Base-by-base conservation (phyloP, 306 rosid genomes). In the Styphnolobium japonicum region DNA sequence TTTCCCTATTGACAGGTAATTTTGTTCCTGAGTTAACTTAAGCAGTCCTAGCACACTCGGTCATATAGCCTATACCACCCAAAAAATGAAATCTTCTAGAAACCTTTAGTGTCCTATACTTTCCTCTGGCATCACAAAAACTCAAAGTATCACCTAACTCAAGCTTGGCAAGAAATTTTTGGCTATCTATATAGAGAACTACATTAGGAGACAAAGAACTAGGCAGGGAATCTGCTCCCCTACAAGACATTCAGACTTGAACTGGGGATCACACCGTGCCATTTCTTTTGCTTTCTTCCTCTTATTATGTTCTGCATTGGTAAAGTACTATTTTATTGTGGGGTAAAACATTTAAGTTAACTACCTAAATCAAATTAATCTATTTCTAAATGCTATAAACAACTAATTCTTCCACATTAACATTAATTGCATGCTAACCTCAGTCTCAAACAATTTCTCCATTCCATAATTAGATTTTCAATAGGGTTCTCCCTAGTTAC, bases 31-130 rank as follows among this genome's bases (percentile, higher is more conserved):
- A 63, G 23, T 36, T 10, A 36, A 63, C 48, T 34, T 63, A 63
- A 63, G 48, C 69, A 63, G 69, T 34, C 69, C 46, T 63, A 33
- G 23, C 15, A 63, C 69, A 63, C 69, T 63, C 69, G n/a, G 69
- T 16, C 69, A 63, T 3, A 63, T 34, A 63, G 22, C 69, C 46
- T 34, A 48, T 63, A 18, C 69, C 69, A n/a, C 22, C 23, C 6
- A 63, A 36, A 16, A 63, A 16, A 63, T 63, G 25, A 3, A 63
- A 3, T 4, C 46, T n/a, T n/a, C 46, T 16, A 2, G 46, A 34
- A 63, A 63, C 43, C 46, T 63, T 63, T 7, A 63, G 48, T 7
- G 2, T 36, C 69, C 69, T 15, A 31, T 36, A n/a, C 43, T 34
- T 63, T 16, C 69, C 69, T 36, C 48, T 36, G 2, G 7, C 12